phyloP scores from a whole-genome alignment of 805 yeast genomes.

The Priceomyces castillae region DNA sequence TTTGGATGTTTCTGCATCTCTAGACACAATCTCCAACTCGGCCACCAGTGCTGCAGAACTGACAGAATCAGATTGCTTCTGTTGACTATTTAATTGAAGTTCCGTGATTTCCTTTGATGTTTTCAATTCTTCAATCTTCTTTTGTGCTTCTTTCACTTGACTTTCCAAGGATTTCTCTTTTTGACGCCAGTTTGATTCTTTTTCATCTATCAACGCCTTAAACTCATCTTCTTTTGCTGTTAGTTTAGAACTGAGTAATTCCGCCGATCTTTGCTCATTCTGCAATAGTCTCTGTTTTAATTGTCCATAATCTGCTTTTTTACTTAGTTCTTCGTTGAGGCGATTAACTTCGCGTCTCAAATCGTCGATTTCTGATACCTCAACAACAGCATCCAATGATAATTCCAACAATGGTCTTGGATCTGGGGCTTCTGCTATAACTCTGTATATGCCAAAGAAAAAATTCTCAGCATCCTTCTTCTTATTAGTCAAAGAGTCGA shows the following conservation, averaged over 20 bases:
- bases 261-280: conserved; percentile 60
- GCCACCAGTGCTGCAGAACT: conserved; percentile 40
- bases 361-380: conserved; percentile 49
- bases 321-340: conserved; percentile 57
- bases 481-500: conserved; percentile 76
- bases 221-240: conserved; percentile 74
- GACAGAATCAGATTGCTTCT: conserved; percentile 27
- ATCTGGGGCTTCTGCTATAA: conserved; percentile 88
- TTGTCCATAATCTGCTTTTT: conserved; percentile 75
- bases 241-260: conserved; percentile 50
- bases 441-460: conserved; percentile 71
- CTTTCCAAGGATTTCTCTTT: conserved; percentile 52
- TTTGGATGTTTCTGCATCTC: conserved; percentile 73
- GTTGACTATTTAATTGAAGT: conserved; percentile 49
- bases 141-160: conserved; percentile 51
- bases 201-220: conserved; percentile 66
- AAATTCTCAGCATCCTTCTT: conserved; percentile 70
- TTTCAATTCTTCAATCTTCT: conserved; percentile 61
- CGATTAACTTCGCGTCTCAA: conserved; percentile 49
- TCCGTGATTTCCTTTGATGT: conserved; percentile 64
- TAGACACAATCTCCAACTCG: conserved; percentile 63
- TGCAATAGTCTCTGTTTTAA: conserved; percentile 60
- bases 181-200: conserved; percentile 63
- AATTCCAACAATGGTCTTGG: conserved; percentile 78
- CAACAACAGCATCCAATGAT: conserved; percentile 60